phyloP scores from a whole-genome alignment of 179 eudicot species.

The Actinidia polygama region DNA sequence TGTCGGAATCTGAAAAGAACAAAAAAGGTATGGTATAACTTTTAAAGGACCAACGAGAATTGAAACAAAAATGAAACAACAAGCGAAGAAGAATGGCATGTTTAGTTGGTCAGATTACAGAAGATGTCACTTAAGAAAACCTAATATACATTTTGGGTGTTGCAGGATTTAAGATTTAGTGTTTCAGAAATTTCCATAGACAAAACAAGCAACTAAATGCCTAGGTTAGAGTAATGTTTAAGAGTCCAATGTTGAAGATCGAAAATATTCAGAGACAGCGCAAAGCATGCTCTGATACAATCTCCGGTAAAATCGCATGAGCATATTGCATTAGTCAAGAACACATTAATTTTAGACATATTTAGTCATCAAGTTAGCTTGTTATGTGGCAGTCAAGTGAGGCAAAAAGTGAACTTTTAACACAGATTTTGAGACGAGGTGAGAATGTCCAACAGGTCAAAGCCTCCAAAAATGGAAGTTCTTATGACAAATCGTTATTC shows the following conservation, averaged over 20 bases:
- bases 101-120: not conserved
- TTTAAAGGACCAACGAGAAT: not conserved
- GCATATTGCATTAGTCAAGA: not conserved
- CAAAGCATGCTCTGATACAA: not conserved
- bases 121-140: slow-evolving; percentile 1
- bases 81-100: not conserved
- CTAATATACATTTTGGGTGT: not conserved
- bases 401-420: no score
- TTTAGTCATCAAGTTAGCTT: no score
- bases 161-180: not conserved
- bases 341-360: no score
- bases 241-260: not conserved
- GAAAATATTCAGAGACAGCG: not conserved
- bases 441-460: not conserved
- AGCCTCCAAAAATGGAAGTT: not conserved
- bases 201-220: not conserved
- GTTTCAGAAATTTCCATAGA: not conserved
- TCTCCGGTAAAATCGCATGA: not conserved
- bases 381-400: no score
- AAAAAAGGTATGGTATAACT: slow-evolving; percentile 6
- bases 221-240: not conserved
- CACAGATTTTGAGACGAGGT: no score
- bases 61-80: not conserved
- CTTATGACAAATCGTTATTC: no score
- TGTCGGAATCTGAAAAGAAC: slow-evolving; percentile 18